phyloP scores from a whole-genome alignment of 768 basidiomycete genomes.

The Russula foetens region DNA sequence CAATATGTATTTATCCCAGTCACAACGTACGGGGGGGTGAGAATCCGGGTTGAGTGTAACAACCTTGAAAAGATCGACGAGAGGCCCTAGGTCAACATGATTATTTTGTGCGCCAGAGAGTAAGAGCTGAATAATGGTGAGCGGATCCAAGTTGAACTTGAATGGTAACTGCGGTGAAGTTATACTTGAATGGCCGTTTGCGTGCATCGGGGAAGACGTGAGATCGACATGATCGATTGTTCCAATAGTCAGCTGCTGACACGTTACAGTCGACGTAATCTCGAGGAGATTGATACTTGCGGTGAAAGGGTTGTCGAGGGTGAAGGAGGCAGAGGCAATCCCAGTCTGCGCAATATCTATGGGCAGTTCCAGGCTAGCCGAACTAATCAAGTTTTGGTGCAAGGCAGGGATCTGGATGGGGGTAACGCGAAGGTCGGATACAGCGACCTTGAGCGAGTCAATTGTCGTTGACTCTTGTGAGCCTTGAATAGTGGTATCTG shows the following conservation, averaged over 20 bases:
- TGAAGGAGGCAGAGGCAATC: conserved; percentile 49
- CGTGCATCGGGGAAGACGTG: conserved; percentile 50
- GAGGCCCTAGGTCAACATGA: conserved; percentile 52
- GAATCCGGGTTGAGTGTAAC: conserved; percentile 41
- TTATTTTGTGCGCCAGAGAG: conserved; percentile 42
- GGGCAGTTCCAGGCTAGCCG: conserved; percentile 52
- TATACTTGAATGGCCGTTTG: conserved; percentile 47
- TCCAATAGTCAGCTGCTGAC: conserved; percentile 48
- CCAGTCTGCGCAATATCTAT: conserved; percentile 52
- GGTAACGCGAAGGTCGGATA: conserved; percentile 50
- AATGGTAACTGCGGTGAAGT: conserved; percentile 52
- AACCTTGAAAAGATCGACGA: conserved; percentile 46
- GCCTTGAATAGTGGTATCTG: conserved; percentile 48
- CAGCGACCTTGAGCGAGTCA: conserved; percentile 49
- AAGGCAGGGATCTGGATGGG: conserved; percentile 60
- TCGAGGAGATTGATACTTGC: conserved; percentile 58
- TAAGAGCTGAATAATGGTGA: conserved; percentile 53
- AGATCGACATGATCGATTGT: conserved; percentile 47
- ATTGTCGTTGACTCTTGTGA: conserved; percentile 49
- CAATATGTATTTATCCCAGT: background rate
- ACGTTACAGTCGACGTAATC: conserved; percentile 46
- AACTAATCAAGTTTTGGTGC: conserved; percentile 51
- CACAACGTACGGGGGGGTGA: conserved; percentile 40
- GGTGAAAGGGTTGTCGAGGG: conserved; percentile 61
- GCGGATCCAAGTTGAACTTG: conserved; percentile 54